Evolutionary conservation across 169 alveolate genomes (phyloP), one percentile per base, ranked within the genome.

Genomic region (Plasmodium coatneyi): DNA sequence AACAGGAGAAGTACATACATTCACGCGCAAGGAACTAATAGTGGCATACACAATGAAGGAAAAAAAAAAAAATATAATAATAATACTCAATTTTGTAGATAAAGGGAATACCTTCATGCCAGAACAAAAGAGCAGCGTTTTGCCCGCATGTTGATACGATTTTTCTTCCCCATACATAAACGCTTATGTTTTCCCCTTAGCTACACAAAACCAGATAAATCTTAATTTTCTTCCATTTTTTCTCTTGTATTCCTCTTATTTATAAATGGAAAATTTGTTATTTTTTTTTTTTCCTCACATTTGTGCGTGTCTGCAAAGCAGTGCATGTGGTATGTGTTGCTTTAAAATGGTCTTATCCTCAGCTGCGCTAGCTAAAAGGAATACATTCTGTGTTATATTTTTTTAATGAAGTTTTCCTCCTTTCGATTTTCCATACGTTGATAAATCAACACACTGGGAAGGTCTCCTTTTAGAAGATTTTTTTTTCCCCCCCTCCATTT

Each of bases 371-470:
- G 30, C 30, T 28, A 25, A 66, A 66, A 7, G n/a, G 76, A 66
- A 66, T 66, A 66, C 76, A 66, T 25, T 66, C n/a, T 66, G 76
- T 66, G 76, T 32, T 66, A 28, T 66, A 66, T 66, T 66, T 66
- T 66, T 28, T 66, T 28, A 22, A 25, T 19, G 36, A 66, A 6
- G 36, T 19, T 19, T 28, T 2, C n/a, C 34, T 25, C 36, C 36
- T 66, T 28, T 66, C 76, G n/a, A 25, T 66, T 19, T 28, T 66
- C 14, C 36, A 66, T 25, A 28, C 36, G 39, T 66, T 66, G 76
- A 28, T 28, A 66, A 66, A 25, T 66, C 5, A n/a, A 19, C n/a
- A 66, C 4, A 66, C 5, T 66, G 30, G 76, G 76, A 25, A 28
- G 12, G 36, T 66, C 14, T 66, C 41, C 14, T 66, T 66, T 66